Conservation (phyloP, 441 rosid species). For the Omphalea diandra region DNA sequence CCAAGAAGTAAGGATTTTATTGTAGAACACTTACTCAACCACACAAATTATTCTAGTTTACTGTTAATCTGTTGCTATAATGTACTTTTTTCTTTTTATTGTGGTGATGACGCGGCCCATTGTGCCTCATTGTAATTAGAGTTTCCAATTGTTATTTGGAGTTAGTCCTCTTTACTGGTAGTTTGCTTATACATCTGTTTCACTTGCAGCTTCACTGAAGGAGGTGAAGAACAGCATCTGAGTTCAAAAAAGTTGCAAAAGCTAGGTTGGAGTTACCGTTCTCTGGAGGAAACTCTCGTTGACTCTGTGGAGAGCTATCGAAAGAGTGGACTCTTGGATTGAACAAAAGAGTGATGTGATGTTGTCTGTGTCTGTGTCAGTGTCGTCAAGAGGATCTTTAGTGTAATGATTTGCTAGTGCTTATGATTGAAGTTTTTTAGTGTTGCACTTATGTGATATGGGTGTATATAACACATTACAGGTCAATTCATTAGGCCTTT, state of each 20-base stretch:
- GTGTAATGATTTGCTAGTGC: background rate
- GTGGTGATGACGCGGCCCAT: background rate
- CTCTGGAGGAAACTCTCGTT: constrained; percentile 57
- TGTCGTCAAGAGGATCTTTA: too few species aligned
- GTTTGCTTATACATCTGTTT: background rate
- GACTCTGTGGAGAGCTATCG: constrained; percentile 70
- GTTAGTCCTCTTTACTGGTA: too few species aligned
- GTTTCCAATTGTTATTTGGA: background rate
- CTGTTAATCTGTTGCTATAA: background rate
- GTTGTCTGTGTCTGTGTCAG: background rate
- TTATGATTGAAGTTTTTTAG: background rate
- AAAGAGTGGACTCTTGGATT: constrained; percentile 56
- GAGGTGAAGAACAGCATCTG: constrained; percentile 25
- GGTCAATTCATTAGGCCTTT: too few species aligned
- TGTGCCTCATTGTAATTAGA: background rate
- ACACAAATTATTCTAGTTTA: background rate
- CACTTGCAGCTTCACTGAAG: constrained; percentile 48
- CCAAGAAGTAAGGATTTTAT: constrained; percentile 41
- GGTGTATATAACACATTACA: background rate
- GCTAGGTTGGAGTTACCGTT: constrained; percentile 69
- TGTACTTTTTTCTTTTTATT: background rate
- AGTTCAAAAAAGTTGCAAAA: constrained; percentile 66
- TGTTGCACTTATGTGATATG: too few species aligned
- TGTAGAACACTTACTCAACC: background rate
- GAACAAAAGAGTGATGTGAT: background rate